These are phyloP conservation scores for Pseudogymnoascus sp. DNA, from an alignment of 2,329 filamentous ascomycete genomes.

Conservation along the genomic window DNA sequence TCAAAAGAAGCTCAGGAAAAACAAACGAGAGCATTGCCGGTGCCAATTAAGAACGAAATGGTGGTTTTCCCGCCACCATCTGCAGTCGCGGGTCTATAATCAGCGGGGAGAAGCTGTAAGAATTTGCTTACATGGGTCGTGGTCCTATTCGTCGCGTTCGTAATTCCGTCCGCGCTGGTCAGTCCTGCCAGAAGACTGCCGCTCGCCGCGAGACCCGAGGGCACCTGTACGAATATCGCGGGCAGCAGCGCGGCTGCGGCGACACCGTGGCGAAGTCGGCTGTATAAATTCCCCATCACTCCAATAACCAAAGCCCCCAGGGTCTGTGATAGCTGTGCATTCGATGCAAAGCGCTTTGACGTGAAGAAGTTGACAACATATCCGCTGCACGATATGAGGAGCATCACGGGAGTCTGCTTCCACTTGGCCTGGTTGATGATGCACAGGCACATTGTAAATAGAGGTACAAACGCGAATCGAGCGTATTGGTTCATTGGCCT, in stretches of 20 bases:
- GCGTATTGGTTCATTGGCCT: conserved; percentile 41
- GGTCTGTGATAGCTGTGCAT: conserved; percentile 68
- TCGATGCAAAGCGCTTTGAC: conserved; percentile 54
- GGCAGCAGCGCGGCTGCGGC: conserved; percentile 80
- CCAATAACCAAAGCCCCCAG: conserved; percentile 70
- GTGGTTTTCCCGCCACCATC: not conserved
- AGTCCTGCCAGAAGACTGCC: conserved; percentile 52
- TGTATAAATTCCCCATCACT: conserved; percentile 69
- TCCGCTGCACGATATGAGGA: conserved; percentile 62
- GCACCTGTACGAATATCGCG: conserved; percentile 69
- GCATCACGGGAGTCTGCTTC: conserved; percentile 72
- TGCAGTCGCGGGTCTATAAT: not conserved
- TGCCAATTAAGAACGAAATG: not conserved
- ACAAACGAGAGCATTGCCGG: conserved; percentile 14
- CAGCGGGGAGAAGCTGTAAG: not conserved
- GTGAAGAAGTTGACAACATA: conserved; percentile 72
- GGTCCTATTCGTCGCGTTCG: conserved; percentile 22
- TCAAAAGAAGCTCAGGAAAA: conserved; percentile 13
- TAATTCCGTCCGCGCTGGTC: conserved; percentile 47
- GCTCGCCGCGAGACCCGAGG: conserved; percentile 51
- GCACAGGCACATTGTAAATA: conserved; percentile 65
- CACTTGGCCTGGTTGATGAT: conserved; percentile 75
- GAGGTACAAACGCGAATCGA: conserved; percentile 64
- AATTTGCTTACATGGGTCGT: conserved; percentile 3
- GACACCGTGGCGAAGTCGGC: conserved; percentile 50